Percentiles rank a stretch among this genome's conserved stretches.
These are phyloP conservation scores for Rossbeevera mucosa DNA, from an alignment of 768 basidiomycete genomes.

Conservation along the genomic window DNA sequence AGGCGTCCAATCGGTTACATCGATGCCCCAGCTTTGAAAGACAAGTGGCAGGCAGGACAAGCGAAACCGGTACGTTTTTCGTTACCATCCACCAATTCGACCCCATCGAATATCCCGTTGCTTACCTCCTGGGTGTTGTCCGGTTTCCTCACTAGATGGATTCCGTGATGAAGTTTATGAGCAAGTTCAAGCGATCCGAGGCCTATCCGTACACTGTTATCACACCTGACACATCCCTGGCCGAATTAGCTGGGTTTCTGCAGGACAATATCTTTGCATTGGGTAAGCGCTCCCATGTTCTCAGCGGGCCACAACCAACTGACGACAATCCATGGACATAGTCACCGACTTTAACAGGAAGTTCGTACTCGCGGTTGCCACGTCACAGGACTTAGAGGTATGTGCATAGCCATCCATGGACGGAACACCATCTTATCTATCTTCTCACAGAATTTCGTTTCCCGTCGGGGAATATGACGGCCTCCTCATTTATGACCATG, in stretches of 20 bases:
- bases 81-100: background rate
- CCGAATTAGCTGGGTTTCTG: slow-evolving; percentile 80
- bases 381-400: slow-evolving; percentile 64
- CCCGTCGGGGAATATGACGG: slow-evolving; percentile 24
- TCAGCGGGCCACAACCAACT: background rate
- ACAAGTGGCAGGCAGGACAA: slow-evolving; percentile 69
- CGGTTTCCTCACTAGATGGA: slow-evolving; percentile 47
- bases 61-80: slow-evolving; percentile 59
- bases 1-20: slow-evolving; percentile 82
- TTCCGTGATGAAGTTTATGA: slow-evolving; percentile 66
- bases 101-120: background rate
- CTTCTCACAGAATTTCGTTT: slow-evolving; percentile 25
- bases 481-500: background rate
- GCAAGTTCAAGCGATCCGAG: slow-evolving; percentile 62
- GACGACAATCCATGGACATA: slow-evolving; percentile 25
- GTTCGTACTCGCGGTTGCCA: slow-evolving; percentile 80
- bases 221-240: slow-evolving; percentile 73
- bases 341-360: slow-evolving; percentile 82
- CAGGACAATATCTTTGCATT: slow-evolving; percentile 69
- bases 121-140: background rate
- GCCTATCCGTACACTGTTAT: slow-evolving; percentile 72
- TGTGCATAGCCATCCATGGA: background rate
- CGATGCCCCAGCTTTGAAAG: slow-evolving; percentile 70
- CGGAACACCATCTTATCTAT: background rate
- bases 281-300: slow-evolving; percentile 38